phyloP scores from a whole-genome alignment of 257 asterid genomes.

The Nicotiana noctiflora region DNA sequence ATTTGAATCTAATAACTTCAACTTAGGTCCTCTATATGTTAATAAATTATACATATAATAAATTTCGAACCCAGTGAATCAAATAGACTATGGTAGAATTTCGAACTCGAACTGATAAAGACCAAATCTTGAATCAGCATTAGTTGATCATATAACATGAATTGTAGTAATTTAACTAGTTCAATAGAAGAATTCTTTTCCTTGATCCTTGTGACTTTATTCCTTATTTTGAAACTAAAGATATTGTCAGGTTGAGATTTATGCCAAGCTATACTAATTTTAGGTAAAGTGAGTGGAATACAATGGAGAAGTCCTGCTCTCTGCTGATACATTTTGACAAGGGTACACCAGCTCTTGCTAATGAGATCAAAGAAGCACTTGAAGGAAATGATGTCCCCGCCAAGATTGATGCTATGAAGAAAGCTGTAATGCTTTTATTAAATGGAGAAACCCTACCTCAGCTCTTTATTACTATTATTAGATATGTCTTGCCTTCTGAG shows the following conservation, averaged over 20 bases:
- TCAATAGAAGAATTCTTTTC: background rate
- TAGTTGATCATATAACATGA: background rate
- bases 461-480: slow-evolving; percentile 71
- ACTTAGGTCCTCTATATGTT: no score
- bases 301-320: slow-evolving; percentile 86
- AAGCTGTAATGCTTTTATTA: slow-evolving; percentile 82
- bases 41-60: no score
- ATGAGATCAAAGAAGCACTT: slow-evolving; percentile 92
- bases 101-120: no score
- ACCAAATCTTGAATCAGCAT: background rate
- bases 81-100: no score
- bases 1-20: no score
- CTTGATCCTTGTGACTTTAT: background rate
- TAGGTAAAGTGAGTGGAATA: slow-evolving; percentile 18
- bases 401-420: slow-evolving; percentile 84
- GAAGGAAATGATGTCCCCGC: slow-evolving; percentile 73
- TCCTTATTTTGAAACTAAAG: background rate
- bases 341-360: slow-evolving; percentile 81
- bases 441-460: slow-evolving; percentile 90
- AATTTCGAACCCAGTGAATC: no score
- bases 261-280: background rate
- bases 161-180: background rate
- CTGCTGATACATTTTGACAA: slow-evolving; percentile 78
- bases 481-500: slow-evolving; percentile 82
- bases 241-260: background rate